Conservation (phyloP, 2,329 filamentous ascomycete genomes). For the Setomelanomma holmii region DNA sequence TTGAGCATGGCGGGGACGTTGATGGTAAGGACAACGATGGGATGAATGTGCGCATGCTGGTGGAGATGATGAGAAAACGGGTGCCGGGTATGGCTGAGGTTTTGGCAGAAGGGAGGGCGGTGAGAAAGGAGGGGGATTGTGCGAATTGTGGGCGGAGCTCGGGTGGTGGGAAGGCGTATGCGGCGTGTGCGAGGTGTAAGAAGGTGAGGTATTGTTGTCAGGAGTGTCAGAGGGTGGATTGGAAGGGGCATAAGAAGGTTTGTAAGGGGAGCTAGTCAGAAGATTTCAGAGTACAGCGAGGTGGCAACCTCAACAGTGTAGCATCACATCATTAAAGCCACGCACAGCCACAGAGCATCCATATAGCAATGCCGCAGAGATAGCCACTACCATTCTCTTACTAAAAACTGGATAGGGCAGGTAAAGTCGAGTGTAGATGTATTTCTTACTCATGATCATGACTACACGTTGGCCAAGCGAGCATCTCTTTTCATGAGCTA, state of each 20-base stretch:
- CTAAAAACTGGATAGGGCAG: too few relatives aligned
- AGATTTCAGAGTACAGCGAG: too few relatives aligned
- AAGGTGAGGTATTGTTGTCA: constrained; percentile 17
- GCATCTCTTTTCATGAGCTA: too few relatives aligned
- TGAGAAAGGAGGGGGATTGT: constrained; percentile 14
- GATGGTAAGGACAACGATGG: constrained; percentile 24
- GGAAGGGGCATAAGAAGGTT: constrained; percentile 22
- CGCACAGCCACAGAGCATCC: too few relatives aligned
- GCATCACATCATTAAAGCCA: too few relatives aligned
- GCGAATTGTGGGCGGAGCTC: constrained; percentile 18
- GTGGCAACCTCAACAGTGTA: too few relatives aligned
- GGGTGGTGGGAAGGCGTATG: constrained; percentile 1
- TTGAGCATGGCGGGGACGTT: constrained; percentile 25
- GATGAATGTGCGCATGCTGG: background rate
- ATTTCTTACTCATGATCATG: too few relatives aligned
- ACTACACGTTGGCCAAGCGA: too few relatives aligned
- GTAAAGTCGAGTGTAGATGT: too few relatives aligned
- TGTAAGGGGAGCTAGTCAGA: too few relatives aligned
- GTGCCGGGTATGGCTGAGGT: constrained; percentile 5
- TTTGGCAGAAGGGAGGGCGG: constrained; percentile 7
- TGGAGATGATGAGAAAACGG: background rate
- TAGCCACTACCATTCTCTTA: too few relatives aligned
- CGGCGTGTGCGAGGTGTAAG: constrained; percentile 19
- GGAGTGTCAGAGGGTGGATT: constrained; percentile 24
- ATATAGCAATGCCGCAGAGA: too few relatives aligned